Percentiles rank a stretch among this genome's conserved stretches.
Evolutionary conservation across 139 green algal species (phyloP).

Genomic region (Chlamydomonas sp.): DNA sequence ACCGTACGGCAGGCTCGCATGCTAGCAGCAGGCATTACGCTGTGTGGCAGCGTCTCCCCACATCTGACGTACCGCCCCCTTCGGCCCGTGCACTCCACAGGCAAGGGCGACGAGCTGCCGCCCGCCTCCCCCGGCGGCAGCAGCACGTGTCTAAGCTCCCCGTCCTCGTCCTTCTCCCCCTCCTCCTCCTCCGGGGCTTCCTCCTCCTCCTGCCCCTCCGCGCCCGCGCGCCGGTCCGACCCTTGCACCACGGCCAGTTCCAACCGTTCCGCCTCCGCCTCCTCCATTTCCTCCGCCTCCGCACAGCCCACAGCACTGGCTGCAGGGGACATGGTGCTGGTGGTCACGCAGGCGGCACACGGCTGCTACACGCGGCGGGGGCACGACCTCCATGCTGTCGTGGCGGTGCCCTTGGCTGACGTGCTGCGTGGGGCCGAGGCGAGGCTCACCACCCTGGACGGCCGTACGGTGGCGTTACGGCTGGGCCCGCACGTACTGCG

Average conservation of each 20-base stretch:
- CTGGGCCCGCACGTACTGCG: conserved; percentile 1
- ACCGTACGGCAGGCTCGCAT: too few relatives aligned
- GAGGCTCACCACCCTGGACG: conserved; percentile 28
- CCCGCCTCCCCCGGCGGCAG: conserved; percentile 13
- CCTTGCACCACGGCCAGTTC: too few relatives aligned
- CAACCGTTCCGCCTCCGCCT: too few relatives aligned
- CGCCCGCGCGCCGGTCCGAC: too few relatives aligned
- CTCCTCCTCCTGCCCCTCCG: too few relatives aligned
- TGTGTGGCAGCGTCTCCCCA: not conserved
- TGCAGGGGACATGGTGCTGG: conserved; percentile 17
- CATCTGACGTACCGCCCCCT: not conserved
- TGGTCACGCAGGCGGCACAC: conserved; percentile 21
- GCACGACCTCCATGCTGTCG: conserved; percentile 32
- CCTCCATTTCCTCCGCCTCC: too few relatives aligned
- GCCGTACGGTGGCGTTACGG: conserved; percentile 30
- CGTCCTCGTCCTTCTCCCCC: too few relatives aligned
- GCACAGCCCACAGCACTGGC: too few relatives aligned
- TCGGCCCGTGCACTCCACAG: conserved; percentile 3
- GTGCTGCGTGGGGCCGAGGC: conserved; percentile 36
- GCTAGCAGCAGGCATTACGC: not conserved
- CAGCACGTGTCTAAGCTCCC: not conserved
- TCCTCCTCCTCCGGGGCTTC: too few relatives aligned
- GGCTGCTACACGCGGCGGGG: conserved; percentile 15
- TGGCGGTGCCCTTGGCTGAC: conserved; percentile 33
- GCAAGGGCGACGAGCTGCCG: conserved; percentile 34